Conservation (phyloP, 139 green algal species). For the Trebouxia sp. region DNA sequence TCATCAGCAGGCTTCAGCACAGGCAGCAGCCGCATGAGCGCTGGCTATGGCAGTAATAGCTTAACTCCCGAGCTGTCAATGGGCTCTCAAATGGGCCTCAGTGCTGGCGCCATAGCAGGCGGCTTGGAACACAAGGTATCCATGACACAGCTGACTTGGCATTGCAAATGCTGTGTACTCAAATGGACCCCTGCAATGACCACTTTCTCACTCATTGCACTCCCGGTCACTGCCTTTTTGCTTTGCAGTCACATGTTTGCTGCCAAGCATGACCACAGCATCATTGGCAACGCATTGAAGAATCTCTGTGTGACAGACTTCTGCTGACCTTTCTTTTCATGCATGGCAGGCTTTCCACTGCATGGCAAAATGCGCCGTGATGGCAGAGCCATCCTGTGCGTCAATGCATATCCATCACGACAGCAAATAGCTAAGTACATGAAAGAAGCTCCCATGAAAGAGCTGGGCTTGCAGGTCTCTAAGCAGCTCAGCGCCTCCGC, state of each 20-base stretch:
- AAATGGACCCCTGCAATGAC: background rate
- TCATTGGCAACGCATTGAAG: too few relatives aligned
- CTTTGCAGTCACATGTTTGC: too few relatives aligned
- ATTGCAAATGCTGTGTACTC: too few relatives aligned
- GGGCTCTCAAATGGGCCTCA: background rate
- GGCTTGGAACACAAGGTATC: background rate
- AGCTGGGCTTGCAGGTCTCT: constrained; percentile 16
- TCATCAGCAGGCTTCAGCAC: constrained; percentile 45
- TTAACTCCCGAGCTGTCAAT: constrained; percentile 24
- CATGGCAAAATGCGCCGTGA: background rate
- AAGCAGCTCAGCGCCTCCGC: background rate
- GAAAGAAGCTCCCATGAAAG: background rate
- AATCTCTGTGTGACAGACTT: too few relatives aligned
- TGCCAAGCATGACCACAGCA: too few relatives aligned
- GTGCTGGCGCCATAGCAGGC: background rate
- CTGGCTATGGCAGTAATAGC: constrained; percentile 30
- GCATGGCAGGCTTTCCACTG: background rate
- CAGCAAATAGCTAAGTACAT: background rate
- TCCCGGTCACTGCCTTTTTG: too few relatives aligned
- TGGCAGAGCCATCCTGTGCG: background rate
- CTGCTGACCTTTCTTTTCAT: too few relatives aligned
- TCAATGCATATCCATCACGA: background rate
- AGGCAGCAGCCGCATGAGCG: constrained; percentile 30
- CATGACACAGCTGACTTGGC: too few relatives aligned
- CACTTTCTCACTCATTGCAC: background rate